These are phyloP conservation scores for Globisporangium cystogenes DNA, from an alignment of 352 stramenopile genomes.

Conservation along the genomic window DNA sequence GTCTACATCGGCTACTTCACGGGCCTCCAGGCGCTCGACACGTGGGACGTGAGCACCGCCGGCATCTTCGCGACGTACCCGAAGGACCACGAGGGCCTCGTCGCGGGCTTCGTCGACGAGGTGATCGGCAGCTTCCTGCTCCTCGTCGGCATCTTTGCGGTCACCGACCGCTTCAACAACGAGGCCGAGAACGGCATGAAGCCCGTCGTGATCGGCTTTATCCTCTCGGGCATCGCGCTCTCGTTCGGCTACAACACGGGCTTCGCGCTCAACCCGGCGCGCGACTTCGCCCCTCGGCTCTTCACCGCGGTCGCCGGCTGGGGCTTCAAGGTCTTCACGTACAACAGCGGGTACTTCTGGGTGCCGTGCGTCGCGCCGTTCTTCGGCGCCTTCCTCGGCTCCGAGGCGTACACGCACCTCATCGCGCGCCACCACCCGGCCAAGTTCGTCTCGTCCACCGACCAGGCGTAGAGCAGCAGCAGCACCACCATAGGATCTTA, in stretches of 20 bases:
- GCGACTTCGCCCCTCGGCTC: slow-evolving; percentile 59
- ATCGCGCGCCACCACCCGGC: slow-evolving; percentile 55
- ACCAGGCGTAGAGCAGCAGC: slow-evolving; percentile 13
- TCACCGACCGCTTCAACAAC: slow-evolving; percentile 74
- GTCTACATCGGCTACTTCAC: slow-evolving; percentile 67
- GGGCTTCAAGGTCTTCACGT: slow-evolving; percentile 63
- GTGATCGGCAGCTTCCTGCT: slow-evolving; percentile 55
- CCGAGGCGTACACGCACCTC: slow-evolving; percentile 59
- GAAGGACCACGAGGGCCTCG: slow-evolving; percentile 54
- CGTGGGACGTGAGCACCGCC: slow-evolving; percentile 53
- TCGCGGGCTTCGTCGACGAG: slow-evolving; percentile 58
- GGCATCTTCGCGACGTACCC: slow-evolving; percentile 75
- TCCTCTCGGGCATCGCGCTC: slow-evolving; percentile 71
- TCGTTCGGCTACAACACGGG: slow-evolving; percentile 80
- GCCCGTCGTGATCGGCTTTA: slow-evolving; percentile 61
- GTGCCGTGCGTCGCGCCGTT: slow-evolving; percentile 67
- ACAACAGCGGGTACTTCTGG: slow-evolving; percentile 72
- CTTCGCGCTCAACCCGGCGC: slow-evolving; percentile 66
- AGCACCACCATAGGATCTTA: background rate
- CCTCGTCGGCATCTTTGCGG: slow-evolving; percentile 55
- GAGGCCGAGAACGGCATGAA: slow-evolving; percentile 59
- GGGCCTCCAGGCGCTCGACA: slow-evolving; percentile 45
- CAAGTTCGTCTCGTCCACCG: slow-evolving; percentile 35
- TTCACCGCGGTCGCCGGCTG: slow-evolving; percentile 62
- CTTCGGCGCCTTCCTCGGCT: slow-evolving; percentile 52